Percentiles rank a stretch among this genome's conserved stretches.
Conservation (phyloP, 208 protist species). For the Crithidia mellificae region DNA sequence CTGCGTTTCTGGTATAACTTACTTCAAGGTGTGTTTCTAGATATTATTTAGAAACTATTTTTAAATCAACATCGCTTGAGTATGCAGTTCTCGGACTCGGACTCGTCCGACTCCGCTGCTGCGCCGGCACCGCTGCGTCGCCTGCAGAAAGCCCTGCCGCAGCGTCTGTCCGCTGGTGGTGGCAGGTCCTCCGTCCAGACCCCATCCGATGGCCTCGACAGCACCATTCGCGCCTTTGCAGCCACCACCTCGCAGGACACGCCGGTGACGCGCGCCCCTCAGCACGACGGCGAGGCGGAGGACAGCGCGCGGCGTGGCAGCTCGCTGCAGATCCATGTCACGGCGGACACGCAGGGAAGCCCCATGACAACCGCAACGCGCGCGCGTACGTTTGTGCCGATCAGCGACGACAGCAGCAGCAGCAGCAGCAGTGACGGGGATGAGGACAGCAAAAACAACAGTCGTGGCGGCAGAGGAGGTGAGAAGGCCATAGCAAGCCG, state of each 20-base stretch:
- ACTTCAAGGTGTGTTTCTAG: too few species aligned
- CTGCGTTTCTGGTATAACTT: too few species aligned
- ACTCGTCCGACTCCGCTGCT: conserved; percentile 1
- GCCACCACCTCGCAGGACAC: background rate
- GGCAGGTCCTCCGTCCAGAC: background rate
- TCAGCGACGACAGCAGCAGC: conserved; percentile 7
- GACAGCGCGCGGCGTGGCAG: conserved; percentile 1
- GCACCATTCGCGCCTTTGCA: conserved; percentile 19
- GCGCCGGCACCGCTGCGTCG: background rate
- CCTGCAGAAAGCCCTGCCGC: conserved; percentile 4
- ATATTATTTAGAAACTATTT: too few species aligned
- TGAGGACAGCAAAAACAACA: background rate
- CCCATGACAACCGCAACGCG: conserved; percentile 12
- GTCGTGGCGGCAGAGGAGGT: background rate
- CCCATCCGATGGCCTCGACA: background rate
- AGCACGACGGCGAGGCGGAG: background rate
- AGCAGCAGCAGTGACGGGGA: background rate
- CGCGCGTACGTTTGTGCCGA: background rate
- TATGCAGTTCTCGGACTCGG: conserved; percentile 21
- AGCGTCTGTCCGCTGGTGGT: background rate
- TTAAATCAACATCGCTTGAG: too few species aligned
- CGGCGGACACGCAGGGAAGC: conserved; percentile 3
- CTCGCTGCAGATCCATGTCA: conserved; percentile 19
- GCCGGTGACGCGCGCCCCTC: background rate
- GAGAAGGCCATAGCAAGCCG: background rate